Evolutionary conservation across 192 early-diverging fungal genomes (phyloP).

Genomic region (Thamnidium elegans): DNA sequence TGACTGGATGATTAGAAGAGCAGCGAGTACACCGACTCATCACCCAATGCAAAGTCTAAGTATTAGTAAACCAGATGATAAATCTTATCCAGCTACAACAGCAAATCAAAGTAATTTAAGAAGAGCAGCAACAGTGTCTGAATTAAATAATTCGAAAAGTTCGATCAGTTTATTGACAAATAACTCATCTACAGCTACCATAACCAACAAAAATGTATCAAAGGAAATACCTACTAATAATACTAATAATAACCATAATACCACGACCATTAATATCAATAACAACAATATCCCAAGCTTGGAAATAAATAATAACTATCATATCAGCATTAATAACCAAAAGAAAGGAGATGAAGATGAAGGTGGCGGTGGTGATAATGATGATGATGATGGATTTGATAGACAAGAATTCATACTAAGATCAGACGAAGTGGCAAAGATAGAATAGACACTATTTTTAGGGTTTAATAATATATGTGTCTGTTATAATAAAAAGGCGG

Average conservation of each 20-base stretch:
- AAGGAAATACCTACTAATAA: not conserved
- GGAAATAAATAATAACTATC: not conserved
- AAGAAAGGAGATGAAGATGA: too few species aligned
- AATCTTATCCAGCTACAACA: not conserved
- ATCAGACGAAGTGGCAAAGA: slow-evolving; percentile 10
- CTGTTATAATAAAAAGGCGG: too few species aligned
- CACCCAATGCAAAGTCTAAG: slow-evolving; percentile 3
- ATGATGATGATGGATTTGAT: slow-evolving; percentile 19
- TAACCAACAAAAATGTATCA: too few species aligned
- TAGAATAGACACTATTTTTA: not conserved
- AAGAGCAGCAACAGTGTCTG: slow-evolving; percentile 1
- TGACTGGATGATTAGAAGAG: not conserved
- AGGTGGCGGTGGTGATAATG: not conserved
- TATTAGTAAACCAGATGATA: slow-evolving; percentile 26
- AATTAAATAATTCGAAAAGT: not conserved
- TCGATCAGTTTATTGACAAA: too few species aligned
- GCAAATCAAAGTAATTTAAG: not conserved
- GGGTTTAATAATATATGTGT: too few species aligned
- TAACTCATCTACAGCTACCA: too few species aligned
- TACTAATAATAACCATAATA: not conserved
- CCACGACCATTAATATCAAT: too few species aligned
- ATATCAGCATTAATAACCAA: not conserved
- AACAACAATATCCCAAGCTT: not conserved
- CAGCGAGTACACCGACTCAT: slow-evolving; percentile 10
- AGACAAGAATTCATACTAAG: slow-evolving; percentile 22